Conservation (phyloP, 306 rosid genomes). For the Castanospermum australe region DNA sequence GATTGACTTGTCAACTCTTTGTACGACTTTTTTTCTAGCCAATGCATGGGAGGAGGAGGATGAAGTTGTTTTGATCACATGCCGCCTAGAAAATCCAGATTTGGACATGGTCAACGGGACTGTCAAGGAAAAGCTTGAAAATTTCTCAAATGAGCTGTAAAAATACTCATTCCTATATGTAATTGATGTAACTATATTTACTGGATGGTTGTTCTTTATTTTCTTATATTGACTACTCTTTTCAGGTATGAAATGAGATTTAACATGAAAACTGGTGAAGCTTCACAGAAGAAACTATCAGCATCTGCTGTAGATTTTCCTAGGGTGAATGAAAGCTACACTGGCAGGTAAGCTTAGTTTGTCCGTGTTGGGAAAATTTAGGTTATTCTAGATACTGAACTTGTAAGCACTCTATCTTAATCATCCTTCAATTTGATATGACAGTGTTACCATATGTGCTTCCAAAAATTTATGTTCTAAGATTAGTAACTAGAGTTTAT, state of each 20-base stretch:
- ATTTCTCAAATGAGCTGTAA: slow-evolving; percentile 79
- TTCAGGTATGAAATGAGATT: slow-evolving; percentile 91
- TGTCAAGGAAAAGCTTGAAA: slow-evolving; percentile 75
- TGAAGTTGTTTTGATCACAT: slow-evolving; percentile 87
- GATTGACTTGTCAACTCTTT: slow-evolving; percentile 23
- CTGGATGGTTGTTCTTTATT: neutral
- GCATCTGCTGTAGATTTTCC: slow-evolving; percentile 86
- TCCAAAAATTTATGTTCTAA: neutral
- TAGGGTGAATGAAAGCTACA: slow-evolving; percentile 88
- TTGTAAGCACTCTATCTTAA: neutral
- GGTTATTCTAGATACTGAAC: neutral
- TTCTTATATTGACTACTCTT: slow-evolving; percentile 21
- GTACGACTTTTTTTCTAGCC: slow-evolving; percentile 37
- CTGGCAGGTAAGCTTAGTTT: slow-evolving; percentile 67
- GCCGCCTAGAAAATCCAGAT: slow-evolving; percentile 73
- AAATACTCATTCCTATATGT: slow-evolving; percentile 11
- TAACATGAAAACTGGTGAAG: slow-evolving; percentile 74
- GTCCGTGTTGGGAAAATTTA: neutral
- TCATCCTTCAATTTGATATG: neutral
- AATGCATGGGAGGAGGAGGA: slow-evolving; percentile 99
- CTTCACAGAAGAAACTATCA: slow-evolving; percentile 78
- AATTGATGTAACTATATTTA: neutral
- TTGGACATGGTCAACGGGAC: slow-evolving; percentile 66
- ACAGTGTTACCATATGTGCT: neutral
- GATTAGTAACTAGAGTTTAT: neutral